Evolutionary conservation across 306 rosid genomes (phyloP).

Genomic region (Vicia sativa): DNA sequence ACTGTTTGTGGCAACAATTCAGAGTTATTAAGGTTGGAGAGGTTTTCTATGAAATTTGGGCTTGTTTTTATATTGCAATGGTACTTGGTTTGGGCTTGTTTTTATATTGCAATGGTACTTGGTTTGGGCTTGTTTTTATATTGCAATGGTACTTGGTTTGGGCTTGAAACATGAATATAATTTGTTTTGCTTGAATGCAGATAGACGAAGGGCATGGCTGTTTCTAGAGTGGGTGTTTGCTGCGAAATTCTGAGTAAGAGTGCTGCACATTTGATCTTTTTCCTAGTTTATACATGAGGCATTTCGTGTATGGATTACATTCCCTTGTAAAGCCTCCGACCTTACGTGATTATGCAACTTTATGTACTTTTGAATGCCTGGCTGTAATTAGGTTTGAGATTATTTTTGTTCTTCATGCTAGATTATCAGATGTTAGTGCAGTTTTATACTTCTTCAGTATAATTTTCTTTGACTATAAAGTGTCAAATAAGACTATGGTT

Average conservation of each 20-base stretch:
- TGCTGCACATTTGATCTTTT: constrained; percentile 16
- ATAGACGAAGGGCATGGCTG: constrained; percentile 22
- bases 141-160: not conserved
- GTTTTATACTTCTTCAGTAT: not conserved
- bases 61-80: not conserved
- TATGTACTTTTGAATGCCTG: not conserved
- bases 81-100: not conserved
- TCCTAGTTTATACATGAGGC: not conserved
- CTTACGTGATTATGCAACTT: constrained; percentile 29
- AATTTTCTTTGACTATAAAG: not conserved
- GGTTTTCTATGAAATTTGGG: not conserved
- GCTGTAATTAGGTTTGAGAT: constrained; percentile 31
- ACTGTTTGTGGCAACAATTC: constrained; percentile 17
- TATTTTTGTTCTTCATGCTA: not conserved
- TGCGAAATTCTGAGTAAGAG: constrained; percentile 29
- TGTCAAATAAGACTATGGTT: constrained; percentile 19
- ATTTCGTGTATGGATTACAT: constrained; percentile 12
- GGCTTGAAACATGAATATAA: not conserved
- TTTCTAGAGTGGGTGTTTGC: constrained; percentile 23
- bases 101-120: too few species aligned
- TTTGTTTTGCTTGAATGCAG: constrained; percentile 30
- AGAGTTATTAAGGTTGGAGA: constrained; percentile 38
- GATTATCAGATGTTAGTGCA: constrained; percentile 30
- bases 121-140: too few species aligned
- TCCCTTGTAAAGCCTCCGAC: constrained; percentile 33